Evolutionary conservation across 208 protist species (phyloP), one percentile per base, ranked within the genome.

Genomic region (Leishmania amazonensis): DNA sequence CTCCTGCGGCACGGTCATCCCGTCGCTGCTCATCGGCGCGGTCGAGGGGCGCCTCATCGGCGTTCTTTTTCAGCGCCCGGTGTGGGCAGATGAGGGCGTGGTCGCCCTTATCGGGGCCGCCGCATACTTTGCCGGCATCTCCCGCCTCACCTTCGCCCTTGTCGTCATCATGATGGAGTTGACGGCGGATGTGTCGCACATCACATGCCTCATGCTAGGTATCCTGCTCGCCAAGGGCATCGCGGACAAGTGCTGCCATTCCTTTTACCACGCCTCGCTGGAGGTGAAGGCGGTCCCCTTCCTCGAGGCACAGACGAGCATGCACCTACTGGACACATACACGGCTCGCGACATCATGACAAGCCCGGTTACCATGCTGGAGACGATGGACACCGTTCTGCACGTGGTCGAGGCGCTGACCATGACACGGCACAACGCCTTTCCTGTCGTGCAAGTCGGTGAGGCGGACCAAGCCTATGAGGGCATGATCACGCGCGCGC

Each of bases 131-230:
- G 90, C 88, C 3, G 96, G 95, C 64, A 92, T 97, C 42, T 95
- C 93, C 8, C 91, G 96, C 45, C 87, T 97, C 2, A 97, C 96
- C 17, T 90, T 98, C 53, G 93, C 93, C 4, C 84, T 97, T 19
- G 88, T 93, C 45, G 94, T 98, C 28, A 96, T 98, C 75, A 88
- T 98, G 91, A 90, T 97, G 87, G 96, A 98, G 82, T 58, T 97
- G 49, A 95, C 95, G 15, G 90, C 91, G n/a, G 93, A 97, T 73
- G 83, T 98, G 21, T 88, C 91, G 68, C 95, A 96, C 79, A 85
- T 96, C 21, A 87, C 96, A 17, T 95, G 93, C 74, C 83, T 98
- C 28, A 98, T 97, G 96, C 79, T 96, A 38, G 88, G 89, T 24
- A 86, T 97, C n/a, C 91, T 98, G 74, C 49, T 95, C n/a, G 88